A percentile compares a stretch with the other conserved stretches of the same genome.
These are phyloP conservation scores for Boletus pseudopeckii DNA, from an alignment of 768 basidiomycete species.

Conservation along the genomic window DNA sequence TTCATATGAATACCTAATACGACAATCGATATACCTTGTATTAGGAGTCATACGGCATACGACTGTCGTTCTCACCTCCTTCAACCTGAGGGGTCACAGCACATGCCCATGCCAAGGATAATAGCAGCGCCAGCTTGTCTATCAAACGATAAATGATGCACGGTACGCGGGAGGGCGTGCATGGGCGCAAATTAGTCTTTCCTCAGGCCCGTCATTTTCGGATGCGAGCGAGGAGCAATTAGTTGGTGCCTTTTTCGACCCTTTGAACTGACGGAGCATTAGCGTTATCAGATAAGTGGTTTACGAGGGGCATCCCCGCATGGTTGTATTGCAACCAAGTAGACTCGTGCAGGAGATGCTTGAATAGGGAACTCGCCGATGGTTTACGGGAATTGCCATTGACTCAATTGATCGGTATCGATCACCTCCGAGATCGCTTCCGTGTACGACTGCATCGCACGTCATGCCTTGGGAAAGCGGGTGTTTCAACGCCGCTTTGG, in stretches of 20 bases:
- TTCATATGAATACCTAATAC: conserved; percentile 14
- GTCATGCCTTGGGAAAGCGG: conserved; percentile 4
- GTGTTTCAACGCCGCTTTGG: conserved; percentile 1
- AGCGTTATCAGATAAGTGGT: conserved; percentile 10
- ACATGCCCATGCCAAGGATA: conserved; percentile 1
- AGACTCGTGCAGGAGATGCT: background rate
- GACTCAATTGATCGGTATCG: conserved; percentile 6
- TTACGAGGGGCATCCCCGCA: conserved; percentile 15
- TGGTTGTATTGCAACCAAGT: conserved; percentile 21
- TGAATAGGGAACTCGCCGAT: conserved; percentile 6
- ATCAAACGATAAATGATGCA: conserved; percentile 1
- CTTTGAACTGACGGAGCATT: background rate
- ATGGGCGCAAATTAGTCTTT: background rate
- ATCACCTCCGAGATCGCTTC: too few relatives aligned
- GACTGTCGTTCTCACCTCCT: conserved; percentile 9
- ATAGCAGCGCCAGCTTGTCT: background rate
- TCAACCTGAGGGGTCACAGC: background rate
- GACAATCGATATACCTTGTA: conserved; percentile 24
- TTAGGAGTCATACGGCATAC: conserved; percentile 23
- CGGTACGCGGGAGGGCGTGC: conserved; percentile 4
- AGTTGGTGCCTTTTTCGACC: conserved; percentile 14
- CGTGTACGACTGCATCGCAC: background rate
- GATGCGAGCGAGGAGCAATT: conserved; percentile 4
- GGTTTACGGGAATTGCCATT: conserved; percentile 12
- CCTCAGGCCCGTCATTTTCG: conserved; percentile 7